Conservation (phyloP, 2,329 filamentous ascomycete genomes). For the Aspergillus sp. region DNA sequence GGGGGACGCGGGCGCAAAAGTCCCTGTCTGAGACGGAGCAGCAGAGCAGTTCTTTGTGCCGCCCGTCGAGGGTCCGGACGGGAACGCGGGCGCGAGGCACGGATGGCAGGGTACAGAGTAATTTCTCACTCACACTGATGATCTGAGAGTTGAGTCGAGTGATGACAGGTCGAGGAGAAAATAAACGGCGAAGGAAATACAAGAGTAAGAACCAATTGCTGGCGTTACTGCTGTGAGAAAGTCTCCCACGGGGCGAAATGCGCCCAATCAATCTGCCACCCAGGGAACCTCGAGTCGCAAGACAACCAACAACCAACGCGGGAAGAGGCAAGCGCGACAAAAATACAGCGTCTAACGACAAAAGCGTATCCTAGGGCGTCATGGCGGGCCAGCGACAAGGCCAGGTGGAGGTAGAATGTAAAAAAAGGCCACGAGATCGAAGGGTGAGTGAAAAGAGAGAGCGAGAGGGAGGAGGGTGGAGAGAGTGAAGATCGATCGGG, state of each 20-base stretch:
- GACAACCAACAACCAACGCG: conserved; percentile 14
- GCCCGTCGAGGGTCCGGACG: conserved; percentile 8
- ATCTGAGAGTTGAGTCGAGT: neutral
- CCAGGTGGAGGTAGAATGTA: conserved; percentile 18
- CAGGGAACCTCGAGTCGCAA: conserved; percentile 17
- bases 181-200: conserved; percentile 7
- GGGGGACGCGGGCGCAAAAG: conserved; percentile 12
- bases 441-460: neutral
- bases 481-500: conserved; percentile 20
- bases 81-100: conserved; percentile 12
- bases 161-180: conserved; percentile 1
- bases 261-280: conserved; percentile 17
- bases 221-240: conserved; percentile 6
- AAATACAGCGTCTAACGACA: conserved; percentile 14
- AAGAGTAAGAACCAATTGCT: conserved; percentile 9
- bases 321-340: conserved; percentile 11
- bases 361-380: conserved; percentile 22
- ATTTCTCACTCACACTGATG: conserved; percentile 3
- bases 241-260: conserved; percentile 18
- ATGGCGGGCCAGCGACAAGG: conserved; percentile 24
- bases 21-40: conserved; percentile 17
- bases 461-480: conserved; percentile 8
- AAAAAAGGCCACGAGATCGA: conserved; percentile 16
- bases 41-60: conserved; percentile 15
- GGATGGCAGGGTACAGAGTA: conserved; percentile 1